Conservation (phyloP, 768 basidiomycete species). For the Auricularia auricula-judae region DNA sequence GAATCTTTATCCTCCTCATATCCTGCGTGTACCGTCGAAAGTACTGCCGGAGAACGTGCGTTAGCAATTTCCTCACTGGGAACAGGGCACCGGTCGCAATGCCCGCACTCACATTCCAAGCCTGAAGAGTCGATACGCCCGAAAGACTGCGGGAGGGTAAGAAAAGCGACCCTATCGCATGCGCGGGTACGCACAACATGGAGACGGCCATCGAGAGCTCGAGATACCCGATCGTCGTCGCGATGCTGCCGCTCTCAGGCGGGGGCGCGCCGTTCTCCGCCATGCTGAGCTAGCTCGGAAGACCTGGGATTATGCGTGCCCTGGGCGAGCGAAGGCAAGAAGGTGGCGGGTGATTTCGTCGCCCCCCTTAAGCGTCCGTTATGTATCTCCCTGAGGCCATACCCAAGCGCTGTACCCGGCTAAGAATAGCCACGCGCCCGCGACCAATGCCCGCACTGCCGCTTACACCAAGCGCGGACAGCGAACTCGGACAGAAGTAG, state of each 20-base stretch:
- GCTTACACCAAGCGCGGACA: too few species aligned
- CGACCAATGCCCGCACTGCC: too few species aligned
- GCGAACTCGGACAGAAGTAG: too few species aligned
- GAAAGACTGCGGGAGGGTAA: neutral
- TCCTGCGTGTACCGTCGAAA: neutral
- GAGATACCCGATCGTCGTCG: neutral
- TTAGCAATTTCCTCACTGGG: neutral
- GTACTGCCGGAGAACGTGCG: neutral
- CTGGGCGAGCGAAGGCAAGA: too few species aligned
- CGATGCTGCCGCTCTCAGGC: neutral
- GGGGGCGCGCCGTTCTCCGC: neutral
- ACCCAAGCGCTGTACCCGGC: too few species aligned
- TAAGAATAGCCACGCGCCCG: too few species aligned
- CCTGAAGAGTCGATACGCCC: neutral
- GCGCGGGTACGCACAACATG: neutral
- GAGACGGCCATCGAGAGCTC: neutral
- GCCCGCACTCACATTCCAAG: neutral
- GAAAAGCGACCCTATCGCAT: neutral
- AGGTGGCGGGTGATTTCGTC: too few species aligned
- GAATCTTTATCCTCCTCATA: neutral
- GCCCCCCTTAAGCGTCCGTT: too few species aligned
- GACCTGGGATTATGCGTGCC: too few species aligned
- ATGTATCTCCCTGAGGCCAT: too few species aligned
- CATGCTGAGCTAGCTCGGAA: too few species aligned
- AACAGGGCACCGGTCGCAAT: too few species aligned